Percentiles rank a stretch among this genome's conserved stretches.
phyloP scores from a whole-genome alignment of 805 yeast genomes.

The Pichia nanzhaoensis region DNA sequence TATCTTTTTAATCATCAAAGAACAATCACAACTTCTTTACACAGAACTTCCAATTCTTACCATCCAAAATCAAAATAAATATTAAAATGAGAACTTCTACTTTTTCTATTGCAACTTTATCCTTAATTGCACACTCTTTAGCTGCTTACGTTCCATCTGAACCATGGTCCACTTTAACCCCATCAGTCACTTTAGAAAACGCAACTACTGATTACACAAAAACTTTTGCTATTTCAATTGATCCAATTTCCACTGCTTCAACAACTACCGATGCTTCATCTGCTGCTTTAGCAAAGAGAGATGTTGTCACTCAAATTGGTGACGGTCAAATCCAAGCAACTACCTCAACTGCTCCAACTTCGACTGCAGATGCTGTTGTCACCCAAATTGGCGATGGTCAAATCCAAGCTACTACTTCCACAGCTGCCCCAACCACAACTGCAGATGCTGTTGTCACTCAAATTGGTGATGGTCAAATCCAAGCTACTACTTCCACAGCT shows the following conservation, averaged over 20 bases:
- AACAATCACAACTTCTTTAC: slow-evolving; percentile 1
- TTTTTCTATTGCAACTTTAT: slow-evolving; percentile 31
- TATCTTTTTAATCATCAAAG: slow-evolving; percentile 3
- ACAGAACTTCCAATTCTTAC: background rate
- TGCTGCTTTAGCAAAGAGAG: slow-evolving; percentile 20
- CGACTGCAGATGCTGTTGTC: slow-evolving; percentile 30
- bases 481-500: slow-evolving; percentile 38
- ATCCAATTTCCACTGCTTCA: slow-evolving; percentile 38
- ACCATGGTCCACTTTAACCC: slow-evolving; percentile 68
- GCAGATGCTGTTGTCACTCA: slow-evolving; percentile 41
- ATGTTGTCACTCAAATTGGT: slow-evolving; percentile 40
- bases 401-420: slow-evolving; percentile 31
- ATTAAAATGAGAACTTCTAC: slow-evolving; percentile 15
- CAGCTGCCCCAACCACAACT: slow-evolving; percentile 29
- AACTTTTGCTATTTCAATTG: slow-evolving; percentile 67
- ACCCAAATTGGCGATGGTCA: slow-evolving; percentile 43
- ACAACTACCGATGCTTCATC: slow-evolving; percentile 7
- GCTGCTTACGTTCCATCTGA: slow-evolving; percentile 63
- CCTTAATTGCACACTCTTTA: slow-evolving; percentile 38
- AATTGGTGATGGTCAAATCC: slow-evolving; percentile 59
- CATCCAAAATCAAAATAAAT: background rate
- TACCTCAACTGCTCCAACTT: slow-evolving; percentile 32
- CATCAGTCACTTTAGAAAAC: slow-evolving; percentile 43
- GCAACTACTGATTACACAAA: slow-evolving; percentile 53
- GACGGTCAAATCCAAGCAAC: slow-evolving; percentile 52